Conservation (phyloP, 1,284 basidiomycete species). For the Leccinum subfulvum region DNA sequence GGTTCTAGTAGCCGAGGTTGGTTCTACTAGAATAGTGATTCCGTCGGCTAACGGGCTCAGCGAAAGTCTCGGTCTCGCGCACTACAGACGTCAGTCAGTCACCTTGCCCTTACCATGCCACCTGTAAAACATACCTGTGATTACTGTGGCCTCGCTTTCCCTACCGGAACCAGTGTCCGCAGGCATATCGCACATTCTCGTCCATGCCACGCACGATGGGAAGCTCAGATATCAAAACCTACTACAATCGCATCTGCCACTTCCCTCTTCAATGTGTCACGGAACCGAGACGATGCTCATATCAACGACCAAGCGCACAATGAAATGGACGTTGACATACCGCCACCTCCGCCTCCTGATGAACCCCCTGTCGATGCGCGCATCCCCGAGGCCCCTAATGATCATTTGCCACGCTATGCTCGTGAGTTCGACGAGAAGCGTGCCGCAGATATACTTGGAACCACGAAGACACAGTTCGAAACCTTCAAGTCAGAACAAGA, state of each 20-base stretch:
- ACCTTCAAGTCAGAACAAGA: not conserved
- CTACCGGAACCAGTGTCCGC: not conserved
- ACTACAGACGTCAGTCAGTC: too few species aligned
- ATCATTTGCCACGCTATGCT: not conserved
- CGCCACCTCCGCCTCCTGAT: not conserved
- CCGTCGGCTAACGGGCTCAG: too few species aligned
- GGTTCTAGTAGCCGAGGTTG: too few species aligned
- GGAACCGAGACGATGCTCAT: not conserved
- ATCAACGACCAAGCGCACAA: not conserved
- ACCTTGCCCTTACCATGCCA: not conserved
- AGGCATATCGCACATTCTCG: not conserved
- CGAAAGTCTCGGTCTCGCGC: too few species aligned
- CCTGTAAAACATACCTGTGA: not conserved
- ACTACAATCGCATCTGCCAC: not conserved
- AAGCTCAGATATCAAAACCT: not conserved
- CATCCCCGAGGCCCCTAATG: not conserved
- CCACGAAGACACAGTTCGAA: not conserved
- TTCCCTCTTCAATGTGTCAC: not conserved
- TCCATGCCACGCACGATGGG: not conserved
- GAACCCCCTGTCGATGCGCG: not conserved
- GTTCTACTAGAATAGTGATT: too few species aligned
- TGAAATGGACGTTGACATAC: not conserved
- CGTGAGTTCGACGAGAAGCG: not conserved
- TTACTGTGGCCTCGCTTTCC: slow-evolving; percentile 1
- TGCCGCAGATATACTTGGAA: not conserved